These are phyloP conservation scores for Leptodermis oblonga DNA, from an alignment of 257 asterid genomes.

Conservation along the genomic window DNA sequence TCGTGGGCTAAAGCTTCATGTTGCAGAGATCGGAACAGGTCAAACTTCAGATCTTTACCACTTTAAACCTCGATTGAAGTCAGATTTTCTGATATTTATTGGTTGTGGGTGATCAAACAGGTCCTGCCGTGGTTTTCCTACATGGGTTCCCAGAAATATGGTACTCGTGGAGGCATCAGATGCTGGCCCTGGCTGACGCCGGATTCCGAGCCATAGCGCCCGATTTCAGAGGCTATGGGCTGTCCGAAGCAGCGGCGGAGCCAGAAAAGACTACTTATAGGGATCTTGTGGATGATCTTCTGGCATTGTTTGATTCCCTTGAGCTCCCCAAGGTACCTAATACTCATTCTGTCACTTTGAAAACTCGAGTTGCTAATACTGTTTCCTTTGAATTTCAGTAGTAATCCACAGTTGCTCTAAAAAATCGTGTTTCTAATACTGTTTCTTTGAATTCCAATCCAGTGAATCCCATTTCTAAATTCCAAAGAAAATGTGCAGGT, in stretches of 20 bases:
- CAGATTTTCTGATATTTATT: neutral
- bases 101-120: neutral
- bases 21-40: slow-evolving; percentile 43
- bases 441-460: too few relatives aligned
- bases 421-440: too few relatives aligned
- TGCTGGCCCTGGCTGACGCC: slow-evolving; percentile 44
- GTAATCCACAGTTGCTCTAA: too few relatives aligned
- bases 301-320: slow-evolving; percentile 12
- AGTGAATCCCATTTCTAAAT: too few relatives aligned
- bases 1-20: slow-evolving; percentile 45
- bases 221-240: slow-evolving; percentile 60
- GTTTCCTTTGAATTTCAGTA: too few relatives aligned
- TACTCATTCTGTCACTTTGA: too few relatives aligned
- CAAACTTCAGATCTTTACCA: neutral
- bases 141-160: slow-evolving; percentile 69
- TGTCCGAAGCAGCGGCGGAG: slow-evolving; percentile 44
- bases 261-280: slow-evolving; percentile 39
- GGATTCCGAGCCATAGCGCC: slow-evolving; percentile 61
- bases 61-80: neutral
- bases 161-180: slow-evolving; percentile 75
- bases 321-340: slow-evolving; percentile 11
- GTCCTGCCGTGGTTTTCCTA: slow-evolving; percentile 46
- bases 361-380: too few relatives aligned
- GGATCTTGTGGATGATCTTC: slow-evolving; percentile 46
- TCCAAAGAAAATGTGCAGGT: slow-evolving; percentile 23